Evolutionary conservation across 176 grass and related monocot species (phyloP).

Genomic region (Coix lacrymajobi): DNA sequence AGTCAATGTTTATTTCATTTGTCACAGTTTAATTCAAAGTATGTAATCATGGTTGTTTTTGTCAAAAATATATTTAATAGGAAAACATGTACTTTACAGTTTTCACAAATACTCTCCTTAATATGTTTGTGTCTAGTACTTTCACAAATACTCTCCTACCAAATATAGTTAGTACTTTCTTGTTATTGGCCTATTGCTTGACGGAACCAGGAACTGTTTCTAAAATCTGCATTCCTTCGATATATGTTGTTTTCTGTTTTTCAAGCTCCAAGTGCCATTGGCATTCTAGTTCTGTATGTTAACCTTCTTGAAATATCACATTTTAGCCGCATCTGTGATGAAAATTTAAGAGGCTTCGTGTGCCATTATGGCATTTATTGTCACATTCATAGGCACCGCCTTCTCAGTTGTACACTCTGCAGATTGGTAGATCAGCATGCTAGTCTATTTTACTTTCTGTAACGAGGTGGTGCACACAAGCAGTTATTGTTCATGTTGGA

Average conservation of each 20-base stretch:
- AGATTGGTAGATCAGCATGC: background rate
- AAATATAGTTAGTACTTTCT: background rate
- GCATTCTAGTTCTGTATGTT: background rate
- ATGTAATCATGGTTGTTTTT: background rate
- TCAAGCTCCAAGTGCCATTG: background rate
- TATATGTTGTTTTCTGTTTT: background rate
- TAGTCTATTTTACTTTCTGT: slow-evolving; percentile 38
- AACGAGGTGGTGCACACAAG: background rate
- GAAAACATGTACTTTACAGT: background rate
- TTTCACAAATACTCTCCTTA: background rate
- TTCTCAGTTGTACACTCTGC: slow-evolving; percentile 5
- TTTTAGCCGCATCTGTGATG: background rate
- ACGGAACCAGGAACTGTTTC: background rate
- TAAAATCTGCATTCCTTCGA: background rate
- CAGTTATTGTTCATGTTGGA: slow-evolving; percentile 27
- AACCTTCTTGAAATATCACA: background rate
- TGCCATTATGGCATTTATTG: slow-evolving; percentile 13
- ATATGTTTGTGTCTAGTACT: background rate
- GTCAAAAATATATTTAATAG: background rate
- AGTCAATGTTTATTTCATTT: background rate
- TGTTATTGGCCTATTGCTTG: background rate
- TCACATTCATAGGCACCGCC: background rate
- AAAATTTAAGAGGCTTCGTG: background rate
- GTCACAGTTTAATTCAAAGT: background rate
- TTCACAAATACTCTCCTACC: background rate